Percentiles rank a stretch among this genome's conserved stretches.
Conservation (phyloP, 2,329 filamentous ascomycete genomes). For the Aspergillus thermomutatus region DNA sequence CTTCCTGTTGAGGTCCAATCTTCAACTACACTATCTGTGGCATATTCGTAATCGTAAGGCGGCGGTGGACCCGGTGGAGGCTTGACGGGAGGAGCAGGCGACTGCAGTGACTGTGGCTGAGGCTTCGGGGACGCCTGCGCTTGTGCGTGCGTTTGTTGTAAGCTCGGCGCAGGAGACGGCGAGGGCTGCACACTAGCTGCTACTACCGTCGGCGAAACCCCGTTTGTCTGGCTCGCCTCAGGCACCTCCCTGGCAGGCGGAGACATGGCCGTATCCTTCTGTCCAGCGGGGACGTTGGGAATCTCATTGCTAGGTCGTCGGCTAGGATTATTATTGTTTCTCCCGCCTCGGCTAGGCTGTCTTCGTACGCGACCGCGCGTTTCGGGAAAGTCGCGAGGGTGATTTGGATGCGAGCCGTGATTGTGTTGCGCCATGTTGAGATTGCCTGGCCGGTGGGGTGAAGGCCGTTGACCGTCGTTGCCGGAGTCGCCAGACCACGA, state of each 20-base stretch:
- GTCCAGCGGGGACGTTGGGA: conserved; percentile 30
- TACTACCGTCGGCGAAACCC: conserved; percentile 13
- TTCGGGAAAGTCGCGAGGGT: conserved; percentile 36
- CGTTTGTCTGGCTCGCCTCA: conserved; percentile 30
- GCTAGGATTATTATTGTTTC: conserved; percentile 28
- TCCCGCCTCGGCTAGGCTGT: conserved; percentile 36
- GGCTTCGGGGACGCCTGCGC: conserved; percentile 15
- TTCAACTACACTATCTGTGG: conserved; percentile 67
- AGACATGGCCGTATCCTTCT: conserved; percentile 30
- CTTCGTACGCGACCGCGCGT: conserved; percentile 37
- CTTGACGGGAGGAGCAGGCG: conserved; percentile 11
- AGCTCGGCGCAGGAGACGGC: conserved; percentile 14
- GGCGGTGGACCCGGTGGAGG: conserved; percentile 23
- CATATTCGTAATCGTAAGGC: conserved; percentile 67
- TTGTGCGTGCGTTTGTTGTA: conserved; percentile 8
- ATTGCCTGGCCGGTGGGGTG: conserved; percentile 46
- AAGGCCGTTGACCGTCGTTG: conserved; percentile 41
- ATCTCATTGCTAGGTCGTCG: conserved; percentile 34
- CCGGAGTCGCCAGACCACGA: conserved; percentile 42
- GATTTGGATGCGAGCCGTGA: conserved; percentile 35
- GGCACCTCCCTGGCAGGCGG: conserved; percentile 28
- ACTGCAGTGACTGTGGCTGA: conserved; percentile 17
- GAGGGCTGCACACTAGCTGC: conserved; percentile 16
- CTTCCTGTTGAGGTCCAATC: conserved; percentile 68
- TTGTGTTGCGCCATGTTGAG: conserved; percentile 53